Base-by-base conservation (phyloP, 176 grass and related monocot species). In the Musa beccarii region DNA sequence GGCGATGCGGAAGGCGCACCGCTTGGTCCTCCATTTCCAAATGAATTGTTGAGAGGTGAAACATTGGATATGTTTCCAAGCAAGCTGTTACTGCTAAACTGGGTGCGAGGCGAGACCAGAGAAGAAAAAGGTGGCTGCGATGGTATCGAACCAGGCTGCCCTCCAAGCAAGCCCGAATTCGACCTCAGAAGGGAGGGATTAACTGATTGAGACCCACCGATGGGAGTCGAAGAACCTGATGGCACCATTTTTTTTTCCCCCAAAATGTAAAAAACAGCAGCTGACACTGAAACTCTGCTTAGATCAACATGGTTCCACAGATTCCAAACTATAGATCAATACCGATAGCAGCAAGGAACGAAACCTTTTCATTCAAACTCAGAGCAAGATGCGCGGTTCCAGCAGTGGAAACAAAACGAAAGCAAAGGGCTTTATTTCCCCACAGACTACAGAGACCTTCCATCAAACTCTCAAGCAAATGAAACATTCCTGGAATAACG, bases 51-150 rank as follows among this genome's bases (percentile, higher is more conserved):
- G 16, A 99, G 86, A 17, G 91, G 71, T 2, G 96, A 84, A 22
- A 85, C 81, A 77, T 84, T 99, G 1, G 95, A 86, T 34, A 84
- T 79, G 8, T 84, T 92, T 20, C 86, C 95, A 10, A 94, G 84
- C 73, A 99, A 80, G 11, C 89, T 84, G 72, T 85, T 89, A 50
- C 84, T 79, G 5, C 87, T 83, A 43, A 6, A 94, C 83, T 93
- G 90, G 12, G 85, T 85, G 29, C 88, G 86, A 3, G 79, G 88
- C 13, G 91, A 88, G 62, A 99, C 86, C 0, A 95, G 87, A 2
- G 96, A 99, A 9, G 86, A 83, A 76, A 95, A 92, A 9, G 96
- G 86, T 26, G 91, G 81, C 79, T 95, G 95, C 2, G 86, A 72
- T 7, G 81, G 83, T 2, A 79, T 53, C 55, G 43, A 54, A 17